A percentile compares a stretch with the other conserved stretches of the same genome.
These are phyloP conservation scores for Pseudomicrostroma phylloplanum DNA, from an alignment of 1,284 basidiomycete species.

Conservation along the genomic window DNA sequence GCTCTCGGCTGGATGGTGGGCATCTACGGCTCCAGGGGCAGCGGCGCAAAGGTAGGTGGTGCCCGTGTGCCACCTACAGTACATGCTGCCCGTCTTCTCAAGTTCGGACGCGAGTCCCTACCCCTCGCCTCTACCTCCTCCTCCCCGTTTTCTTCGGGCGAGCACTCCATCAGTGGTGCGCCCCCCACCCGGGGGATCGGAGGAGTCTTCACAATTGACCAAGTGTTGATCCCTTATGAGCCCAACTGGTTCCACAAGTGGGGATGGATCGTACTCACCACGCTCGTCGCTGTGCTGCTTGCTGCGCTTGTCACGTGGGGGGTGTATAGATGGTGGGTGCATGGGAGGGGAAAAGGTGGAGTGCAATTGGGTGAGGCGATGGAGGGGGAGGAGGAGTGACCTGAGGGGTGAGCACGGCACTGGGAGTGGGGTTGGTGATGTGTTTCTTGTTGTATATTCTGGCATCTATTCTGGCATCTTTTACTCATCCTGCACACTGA, in stretches of 20 bases:
- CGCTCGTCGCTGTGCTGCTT: background rate
- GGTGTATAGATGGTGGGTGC: conserved; percentile 1
- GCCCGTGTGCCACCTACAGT: conserved; percentile 42
- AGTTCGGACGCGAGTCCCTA: conserved; percentile 72
- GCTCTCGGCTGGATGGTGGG: conserved; percentile 69
- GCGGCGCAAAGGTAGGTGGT: background rate
- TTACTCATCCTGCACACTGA: no score
- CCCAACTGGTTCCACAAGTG: conserved; percentile 55
- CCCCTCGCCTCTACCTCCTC: background rate
- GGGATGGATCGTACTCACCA: conserved; percentile 13
- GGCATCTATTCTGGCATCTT: no score
- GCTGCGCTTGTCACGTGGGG: conserved; percentile 4
- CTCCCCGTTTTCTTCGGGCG: background rate
- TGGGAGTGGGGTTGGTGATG: no score
- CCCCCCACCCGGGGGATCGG: conserved; percentile 18
- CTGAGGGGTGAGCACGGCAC: background rate
- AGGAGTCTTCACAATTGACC: conserved; percentile 82
- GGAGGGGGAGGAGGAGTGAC: background rate
- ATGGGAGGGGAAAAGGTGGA: background rate
- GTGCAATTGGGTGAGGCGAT: conserved; percentile 3
- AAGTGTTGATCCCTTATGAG: conserved; percentile 73
- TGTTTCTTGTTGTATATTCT: no score
- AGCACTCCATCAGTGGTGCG: background rate
- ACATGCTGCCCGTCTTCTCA: conserved; percentile 65
- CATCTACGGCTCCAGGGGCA: conserved; percentile 75